A percentile compares a stretch with the other conserved stretches of the same genome.
Evolutionary conservation across 2,329 filamentous ascomycete species (phyloP).

Genomic region (Rhinocladiella similis): DNA sequence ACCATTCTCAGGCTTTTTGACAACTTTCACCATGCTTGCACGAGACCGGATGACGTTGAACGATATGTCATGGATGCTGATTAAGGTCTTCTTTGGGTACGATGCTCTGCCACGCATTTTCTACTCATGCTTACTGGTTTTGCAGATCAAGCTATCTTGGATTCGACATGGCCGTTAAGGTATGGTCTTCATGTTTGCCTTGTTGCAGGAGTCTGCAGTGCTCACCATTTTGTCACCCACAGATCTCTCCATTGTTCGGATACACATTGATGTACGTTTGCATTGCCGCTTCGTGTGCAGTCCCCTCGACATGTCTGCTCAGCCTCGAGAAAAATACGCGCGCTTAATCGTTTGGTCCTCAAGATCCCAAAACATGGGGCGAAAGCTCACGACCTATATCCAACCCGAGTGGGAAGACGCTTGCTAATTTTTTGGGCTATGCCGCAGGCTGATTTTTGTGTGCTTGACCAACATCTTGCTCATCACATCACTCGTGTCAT

Average conservation of each 20-base stretch:
- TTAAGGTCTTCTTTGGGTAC: slow-evolving; percentile 64
- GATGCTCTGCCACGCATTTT: slow-evolving; percentile 7
- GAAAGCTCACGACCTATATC: slow-evolving; percentile 2
- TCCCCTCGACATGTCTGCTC: background rate
- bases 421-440: slow-evolving; percentile 15
- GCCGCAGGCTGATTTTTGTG: slow-evolving; percentile 56
- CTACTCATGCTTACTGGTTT: slow-evolving; percentile 25
- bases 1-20: slow-evolving; percentile 67
- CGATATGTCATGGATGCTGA: slow-evolving; percentile 61
- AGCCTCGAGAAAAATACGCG: slow-evolving; percentile 1
- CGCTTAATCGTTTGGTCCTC: slow-evolving; percentile 11
- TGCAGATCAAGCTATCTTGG: slow-evolving; percentile 55
- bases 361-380: background rate
- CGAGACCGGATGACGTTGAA: slow-evolving; percentile 56
- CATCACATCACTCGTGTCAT: slow-evolving; percentile 59
- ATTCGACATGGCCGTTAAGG: slow-evolving; percentile 51
- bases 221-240: slow-evolving; percentile 1
- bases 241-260: slow-evolving; percentile 31
- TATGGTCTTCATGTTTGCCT: background rate
- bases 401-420: too few species aligned
- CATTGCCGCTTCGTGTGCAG: background rate
- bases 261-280: slow-evolving; percentile 30
- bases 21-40: slow-evolving; percentile 67
- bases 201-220: background rate
- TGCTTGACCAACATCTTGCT: slow-evolving; percentile 62